Evolutionary conservation across 2,329 filamentous ascomycete species (phyloP).

Genomic region (Pseudogymnoascus sp.): DNA sequence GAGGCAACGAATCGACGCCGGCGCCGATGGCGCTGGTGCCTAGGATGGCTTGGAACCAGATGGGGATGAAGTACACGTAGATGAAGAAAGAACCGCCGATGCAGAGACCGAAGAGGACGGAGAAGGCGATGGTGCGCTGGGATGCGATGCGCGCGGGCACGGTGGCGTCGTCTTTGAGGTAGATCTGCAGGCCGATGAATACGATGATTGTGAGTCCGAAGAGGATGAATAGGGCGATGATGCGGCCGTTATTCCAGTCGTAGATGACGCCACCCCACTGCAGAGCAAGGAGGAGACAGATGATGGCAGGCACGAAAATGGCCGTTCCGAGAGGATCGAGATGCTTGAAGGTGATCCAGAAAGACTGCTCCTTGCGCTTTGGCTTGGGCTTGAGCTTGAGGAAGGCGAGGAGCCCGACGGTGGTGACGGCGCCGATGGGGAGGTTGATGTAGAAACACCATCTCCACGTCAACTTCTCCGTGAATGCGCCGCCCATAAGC

Average conservation of each 20-base stretch:
- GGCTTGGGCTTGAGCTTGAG: constrained; percentile 28
- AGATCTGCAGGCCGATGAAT: constrained; percentile 13
- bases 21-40: constrained; percentile 32
- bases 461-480: constrained; percentile 27
- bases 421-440: constrained; percentile 31
- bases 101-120: constrained; percentile 27
- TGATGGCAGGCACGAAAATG: constrained; percentile 20
- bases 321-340: constrained; percentile 29
- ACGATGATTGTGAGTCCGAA: constrained; percentile 19
- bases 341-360: constrained; percentile 32
- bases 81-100: constrained; percentile 25
- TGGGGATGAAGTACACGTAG: constrained; percentile 33
- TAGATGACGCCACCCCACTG: constrained; percentile 38
- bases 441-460: constrained; percentile 31
- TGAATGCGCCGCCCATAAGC: constrained; percentile 33
- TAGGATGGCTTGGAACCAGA: constrained; percentile 38
- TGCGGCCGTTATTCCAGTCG: constrained; percentile 26
- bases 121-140: constrained; percentile 27
- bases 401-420: constrained; percentile 29
- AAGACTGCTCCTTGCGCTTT: constrained; percentile 28
- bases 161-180: constrained; percentile 21
- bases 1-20: constrained; percentile 28
- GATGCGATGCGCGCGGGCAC: constrained; percentile 30
- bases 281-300: constrained; percentile 29
- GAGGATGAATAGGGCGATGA: constrained; percentile 28